Conservation (phyloP, 2,329 filamentous ascomycete genomes). For the Fonsecaea multimorphosa region DNA sequence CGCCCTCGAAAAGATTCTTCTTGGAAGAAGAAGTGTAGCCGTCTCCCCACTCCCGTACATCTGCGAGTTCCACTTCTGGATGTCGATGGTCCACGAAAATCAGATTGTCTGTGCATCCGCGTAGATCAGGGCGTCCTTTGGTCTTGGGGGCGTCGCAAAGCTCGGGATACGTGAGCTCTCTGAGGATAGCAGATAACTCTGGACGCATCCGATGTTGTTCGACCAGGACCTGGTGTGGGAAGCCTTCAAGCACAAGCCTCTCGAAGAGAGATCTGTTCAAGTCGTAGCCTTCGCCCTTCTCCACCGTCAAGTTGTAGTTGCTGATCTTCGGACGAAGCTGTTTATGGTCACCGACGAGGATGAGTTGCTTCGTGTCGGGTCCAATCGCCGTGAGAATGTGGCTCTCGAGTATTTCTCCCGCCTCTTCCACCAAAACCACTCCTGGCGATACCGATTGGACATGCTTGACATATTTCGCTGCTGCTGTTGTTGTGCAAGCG, state of each 20-base stretch:
- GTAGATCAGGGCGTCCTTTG: conserved; percentile 52
- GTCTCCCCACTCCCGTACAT: conserved; percentile 62
- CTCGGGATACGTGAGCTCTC: conserved; percentile 66
- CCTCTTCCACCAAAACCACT: conserved; percentile 72
- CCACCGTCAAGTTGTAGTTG: conserved; percentile 65
- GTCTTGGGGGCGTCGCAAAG: conserved; percentile 64
- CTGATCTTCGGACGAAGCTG: conserved; percentile 73
- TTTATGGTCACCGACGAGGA: conserved; percentile 75
- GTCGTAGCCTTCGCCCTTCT: conserved; percentile 68
- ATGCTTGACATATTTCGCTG: conserved; percentile 52
- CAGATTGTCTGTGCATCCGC: conserved; percentile 65
- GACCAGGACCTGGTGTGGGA: conserved; percentile 60
- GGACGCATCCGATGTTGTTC: conserved; percentile 73
- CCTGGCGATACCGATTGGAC: conserved; percentile 44
- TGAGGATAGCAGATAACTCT: conserved; percentile 67
- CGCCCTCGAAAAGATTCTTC: conserved; percentile 68
- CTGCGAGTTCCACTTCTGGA: conserved; percentile 58
- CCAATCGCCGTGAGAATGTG: conserved; percentile 69
- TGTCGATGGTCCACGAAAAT: conserved; percentile 70
- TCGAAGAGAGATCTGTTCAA: conserved; percentile 74
- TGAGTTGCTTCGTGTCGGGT: conserved; percentile 63
- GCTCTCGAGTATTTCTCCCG: conserved; percentile 73
- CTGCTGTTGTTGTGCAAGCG: conserved; percentile 59
- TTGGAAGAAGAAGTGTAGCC: conserved; percentile 47
- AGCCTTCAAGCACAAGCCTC: conserved; percentile 64